Percentiles rank a stretch among this genome's conserved stretches.
Conservation (phyloP, 495 filamentous ascomycete species). For the Penicillium mononematosum region DNA sequence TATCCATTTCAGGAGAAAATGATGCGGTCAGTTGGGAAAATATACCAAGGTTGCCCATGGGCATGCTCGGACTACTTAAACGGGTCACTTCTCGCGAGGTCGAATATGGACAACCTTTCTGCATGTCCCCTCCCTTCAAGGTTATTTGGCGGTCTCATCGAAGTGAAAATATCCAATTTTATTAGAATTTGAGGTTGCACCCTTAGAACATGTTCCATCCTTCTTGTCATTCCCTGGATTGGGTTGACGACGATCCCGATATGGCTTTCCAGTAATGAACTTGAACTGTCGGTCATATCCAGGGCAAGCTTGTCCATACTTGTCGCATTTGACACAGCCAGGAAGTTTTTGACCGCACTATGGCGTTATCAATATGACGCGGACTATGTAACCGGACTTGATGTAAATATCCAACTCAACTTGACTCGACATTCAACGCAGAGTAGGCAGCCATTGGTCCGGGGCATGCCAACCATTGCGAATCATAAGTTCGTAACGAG, state of each 20-base stretch:
- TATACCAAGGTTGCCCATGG: neutral
- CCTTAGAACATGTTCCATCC: neutral
- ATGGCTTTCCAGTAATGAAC: constrained; percentile 36
- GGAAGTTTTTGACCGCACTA: constrained; percentile 38
- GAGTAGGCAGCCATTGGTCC: constrained; percentile 55
- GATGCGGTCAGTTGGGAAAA: neutral
- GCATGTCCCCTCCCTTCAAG: neutral
- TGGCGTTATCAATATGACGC: constrained; percentile 8
- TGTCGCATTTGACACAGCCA: constrained; percentile 35
- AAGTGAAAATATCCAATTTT: neutral
- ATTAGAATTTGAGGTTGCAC: constrained; percentile 4
- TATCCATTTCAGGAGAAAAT: neutral
- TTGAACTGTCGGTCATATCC: constrained; percentile 38
- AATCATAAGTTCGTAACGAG: constrained; percentile 1
- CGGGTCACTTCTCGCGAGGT: constrained; percentile 19
- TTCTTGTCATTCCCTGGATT: constrained; percentile 1
- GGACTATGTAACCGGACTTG: neutral
- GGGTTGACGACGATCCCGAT: constrained; percentile 24
- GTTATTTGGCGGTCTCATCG: neutral
- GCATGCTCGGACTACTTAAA: constrained; percentile 9
- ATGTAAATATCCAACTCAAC: constrained; percentile 12
- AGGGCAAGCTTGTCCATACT: constrained; percentile 35
- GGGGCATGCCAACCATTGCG: constrained; percentile 45
- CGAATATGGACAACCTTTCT: neutral
- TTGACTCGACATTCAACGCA: constrained; percentile 40